Conservation (phyloP, 345 rosid species). For the Brassica cretica region DNA sequence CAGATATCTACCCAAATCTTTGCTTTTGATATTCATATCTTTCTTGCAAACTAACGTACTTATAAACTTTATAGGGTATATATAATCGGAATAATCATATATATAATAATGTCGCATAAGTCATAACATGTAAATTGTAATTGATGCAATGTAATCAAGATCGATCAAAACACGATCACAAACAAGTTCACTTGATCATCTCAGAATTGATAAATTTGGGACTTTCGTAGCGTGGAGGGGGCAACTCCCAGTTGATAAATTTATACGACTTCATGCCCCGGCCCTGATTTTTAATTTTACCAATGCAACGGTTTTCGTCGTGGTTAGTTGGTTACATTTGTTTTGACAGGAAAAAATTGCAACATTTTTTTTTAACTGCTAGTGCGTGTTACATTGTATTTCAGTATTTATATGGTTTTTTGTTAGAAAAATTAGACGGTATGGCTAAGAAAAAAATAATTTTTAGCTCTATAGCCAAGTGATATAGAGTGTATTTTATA, state of each 20-base stretch:
- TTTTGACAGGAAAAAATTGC: no score
- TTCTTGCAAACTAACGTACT: background rate
- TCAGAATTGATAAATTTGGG: background rate
- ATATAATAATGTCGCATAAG: background rate
- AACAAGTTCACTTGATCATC: background rate
- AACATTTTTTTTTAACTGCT: no score
- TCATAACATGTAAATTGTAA: background rate
- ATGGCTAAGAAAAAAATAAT: no score
- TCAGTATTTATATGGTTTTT: no score
- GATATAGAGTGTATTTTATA: no score
- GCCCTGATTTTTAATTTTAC: background rate
- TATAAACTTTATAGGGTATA: background rate
- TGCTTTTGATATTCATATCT: constrained; percentile 1
- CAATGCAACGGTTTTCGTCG: background rate
- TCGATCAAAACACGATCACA: constrained; percentile 13
- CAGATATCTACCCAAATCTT: constrained; percentile 22
- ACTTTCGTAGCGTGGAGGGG: no score
- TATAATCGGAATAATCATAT: background rate
- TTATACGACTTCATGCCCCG: background rate
- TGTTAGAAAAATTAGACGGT: no score
- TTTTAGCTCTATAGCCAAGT: no score
- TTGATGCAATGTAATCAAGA: background rate
- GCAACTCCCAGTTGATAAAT: background rate
- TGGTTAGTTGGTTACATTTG: background rate
- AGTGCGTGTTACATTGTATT: no score